Conservation (phyloP, 306 rosid species). For the Gillenia trifoliata region DNA sequence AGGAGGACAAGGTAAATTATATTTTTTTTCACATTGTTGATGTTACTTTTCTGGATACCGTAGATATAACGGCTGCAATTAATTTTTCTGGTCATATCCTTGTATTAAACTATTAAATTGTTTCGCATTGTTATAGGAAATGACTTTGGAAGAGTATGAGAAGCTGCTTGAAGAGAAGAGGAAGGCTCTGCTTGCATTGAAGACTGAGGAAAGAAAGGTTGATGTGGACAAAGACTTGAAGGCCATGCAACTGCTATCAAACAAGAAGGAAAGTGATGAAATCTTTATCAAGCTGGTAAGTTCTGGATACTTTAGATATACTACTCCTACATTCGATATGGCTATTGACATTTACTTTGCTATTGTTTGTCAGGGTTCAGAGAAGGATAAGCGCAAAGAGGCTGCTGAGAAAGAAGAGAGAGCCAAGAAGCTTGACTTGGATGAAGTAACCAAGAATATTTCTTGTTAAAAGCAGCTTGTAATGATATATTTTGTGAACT, state of each 20-base stretch:
- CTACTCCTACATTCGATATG: neutral
- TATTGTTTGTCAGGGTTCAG: slow-evolving; percentile 55
- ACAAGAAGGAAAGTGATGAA: slow-evolving; percentile 69
- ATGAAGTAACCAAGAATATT: too few relatives aligned
- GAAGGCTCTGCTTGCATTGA: slow-evolving; percentile 57
- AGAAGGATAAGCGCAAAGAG: slow-evolving; percentile 87
- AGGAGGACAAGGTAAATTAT: slow-evolving; percentile 76
- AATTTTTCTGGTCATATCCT: neutral
- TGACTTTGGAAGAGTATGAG: slow-evolving; percentile 92
- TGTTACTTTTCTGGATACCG: neutral
- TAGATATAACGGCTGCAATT: neutral
- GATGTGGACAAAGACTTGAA: slow-evolving; percentile 59
- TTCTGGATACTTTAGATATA: neutral
- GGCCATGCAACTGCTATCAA: slow-evolving; percentile 77
- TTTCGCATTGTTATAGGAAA: slow-evolving; percentile 45
- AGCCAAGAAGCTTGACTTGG: slow-evolving; percentile 71
- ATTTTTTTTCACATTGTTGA: neutral
- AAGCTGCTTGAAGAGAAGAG: slow-evolving; percentile 88
- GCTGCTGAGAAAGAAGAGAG: slow-evolving; percentile 80
- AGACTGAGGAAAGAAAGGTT: slow-evolving; percentile 75
- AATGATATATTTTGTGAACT: too few relatives aligned
- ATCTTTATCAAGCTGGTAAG: slow-evolving; percentile 79
- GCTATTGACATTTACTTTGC: neutral
- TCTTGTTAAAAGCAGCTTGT: too few relatives aligned
- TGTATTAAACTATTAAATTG: neutral